A percentile compares a stretch with the other conserved stretches of the same genome.
These are phyloP conservation scores for Tylopilus cervinicoccineus DNA, from an alignment of 768 basidiomycete genomes.

Conservation along the genomic window DNA sequence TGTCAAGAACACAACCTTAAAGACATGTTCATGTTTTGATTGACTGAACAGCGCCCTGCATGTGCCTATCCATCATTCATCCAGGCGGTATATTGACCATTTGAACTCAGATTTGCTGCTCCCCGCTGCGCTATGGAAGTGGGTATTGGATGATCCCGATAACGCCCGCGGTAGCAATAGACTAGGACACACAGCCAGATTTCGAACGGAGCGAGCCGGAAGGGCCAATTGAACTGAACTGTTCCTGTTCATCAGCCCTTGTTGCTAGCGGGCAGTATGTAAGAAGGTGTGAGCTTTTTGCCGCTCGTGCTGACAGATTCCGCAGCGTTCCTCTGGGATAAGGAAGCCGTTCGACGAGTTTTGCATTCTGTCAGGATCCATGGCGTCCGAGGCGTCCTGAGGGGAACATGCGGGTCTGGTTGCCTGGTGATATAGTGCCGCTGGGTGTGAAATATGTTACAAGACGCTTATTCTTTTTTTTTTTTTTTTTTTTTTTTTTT, in stretches of 20 bases:
- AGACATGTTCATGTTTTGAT: no score
- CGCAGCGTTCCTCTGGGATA: not conserved
- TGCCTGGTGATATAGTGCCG: conserved; percentile 6
- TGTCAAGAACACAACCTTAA: not conserved
- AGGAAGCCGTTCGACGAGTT: not conserved
- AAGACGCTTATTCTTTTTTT: not conserved
- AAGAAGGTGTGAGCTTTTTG: not conserved
- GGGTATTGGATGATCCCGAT: not conserved
- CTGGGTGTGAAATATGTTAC: conserved; percentile 15
- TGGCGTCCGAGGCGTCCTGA: not conserved
- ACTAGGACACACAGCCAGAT: not conserved
- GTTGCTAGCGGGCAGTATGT: not conserved
- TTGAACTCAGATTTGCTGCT: not conserved
- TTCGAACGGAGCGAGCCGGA: conserved; percentile 10
- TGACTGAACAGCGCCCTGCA: not conserved
- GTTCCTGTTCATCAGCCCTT: conserved; percentile 6
- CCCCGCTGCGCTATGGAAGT: not conserved
- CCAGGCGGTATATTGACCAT: not conserved
- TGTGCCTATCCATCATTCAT: not conserved
- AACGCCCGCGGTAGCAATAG: conserved; percentile 10
- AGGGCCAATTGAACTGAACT: not conserved
- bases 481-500: no score
- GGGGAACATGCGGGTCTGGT: not conserved
- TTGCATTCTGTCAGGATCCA: not conserved
- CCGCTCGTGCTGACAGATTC: not conserved